Conservation (phyloP, 805 yeast species). For the Saturnispora hagleri region DNA sequence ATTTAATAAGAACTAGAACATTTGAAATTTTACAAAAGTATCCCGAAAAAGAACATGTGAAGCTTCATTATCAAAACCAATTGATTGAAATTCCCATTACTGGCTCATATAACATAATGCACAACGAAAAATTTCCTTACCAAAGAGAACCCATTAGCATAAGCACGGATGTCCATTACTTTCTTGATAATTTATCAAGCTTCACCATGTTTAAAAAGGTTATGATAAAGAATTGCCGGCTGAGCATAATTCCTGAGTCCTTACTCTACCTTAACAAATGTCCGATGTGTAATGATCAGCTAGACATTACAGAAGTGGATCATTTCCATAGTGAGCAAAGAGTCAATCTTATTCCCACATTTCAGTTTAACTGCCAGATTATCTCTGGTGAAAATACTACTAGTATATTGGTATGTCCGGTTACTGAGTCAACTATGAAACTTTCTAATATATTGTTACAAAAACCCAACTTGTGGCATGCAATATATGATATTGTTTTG, state of each 20-base stretch:
- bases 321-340: conserved; percentile 1
- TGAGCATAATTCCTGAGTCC: not conserved
- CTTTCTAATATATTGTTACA: conserved; percentile 8
- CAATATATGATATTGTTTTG: not conserved
- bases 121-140: conserved; percentile 12
- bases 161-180: conserved; percentile 5
- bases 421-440: conserved; percentile 1
- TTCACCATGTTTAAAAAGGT: conserved; percentile 11
- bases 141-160: conserved; percentile 14
- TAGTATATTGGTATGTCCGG: not conserved
- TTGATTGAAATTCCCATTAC: conserved; percentile 12
- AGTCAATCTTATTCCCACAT: not conserved
- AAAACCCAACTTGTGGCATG: conserved; percentile 7
- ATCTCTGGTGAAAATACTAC: not conserved
- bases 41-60: not conserved
- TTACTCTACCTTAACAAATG: not conserved
- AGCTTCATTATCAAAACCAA: conserved; percentile 12
- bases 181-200: conserved; percentile 4
- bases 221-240: conserved; percentile 8
- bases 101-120: not conserved
- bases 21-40: not conserved
- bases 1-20: not conserved
- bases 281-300: not conserved
- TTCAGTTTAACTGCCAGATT: conserved; percentile 3
- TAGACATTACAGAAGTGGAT: not conserved